These are phyloP conservation scores for Nicotiana tabacum DNA, from an alignment of 257 asterid species.

Conservation along the genomic window DNA sequence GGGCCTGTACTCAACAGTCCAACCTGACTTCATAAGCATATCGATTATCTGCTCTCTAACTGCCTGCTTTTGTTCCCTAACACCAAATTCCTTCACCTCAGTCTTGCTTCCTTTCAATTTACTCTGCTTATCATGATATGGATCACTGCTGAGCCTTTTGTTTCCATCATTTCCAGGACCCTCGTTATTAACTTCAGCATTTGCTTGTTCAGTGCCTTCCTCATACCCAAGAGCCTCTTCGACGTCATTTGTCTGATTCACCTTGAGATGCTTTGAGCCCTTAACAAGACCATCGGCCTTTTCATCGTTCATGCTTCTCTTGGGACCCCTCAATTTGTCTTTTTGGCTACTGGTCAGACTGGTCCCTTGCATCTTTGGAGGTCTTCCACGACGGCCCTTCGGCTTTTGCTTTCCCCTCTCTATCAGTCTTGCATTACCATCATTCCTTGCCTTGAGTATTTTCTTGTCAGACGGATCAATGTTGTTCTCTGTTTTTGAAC, in stretches of 20 bases:
- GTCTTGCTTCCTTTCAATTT: conserved; percentile 4
- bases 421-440: conserved; percentile 9
- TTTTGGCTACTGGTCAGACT: conserved; percentile 7
- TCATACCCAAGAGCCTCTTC: not conserved
- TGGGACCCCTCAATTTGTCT: conserved; percentile 3
- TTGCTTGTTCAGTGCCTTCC: not conserved
- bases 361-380: conserved; percentile 21
- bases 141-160: conserved; percentile 15
- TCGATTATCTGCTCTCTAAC: conserved; percentile 63
- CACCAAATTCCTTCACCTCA: conserved; percentile 39
- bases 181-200: not conserved
- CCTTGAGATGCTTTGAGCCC: conserved; percentile 13
- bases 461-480: conserved; percentile 4
- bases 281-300: conserved; percentile 13
- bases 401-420: conserved; percentile 7
- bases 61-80: conserved; percentile 55
- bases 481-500: conserved; percentile 13
- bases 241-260: not conserved
- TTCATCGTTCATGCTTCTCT: conserved; percentile 6
- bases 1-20: conserved; percentile 73
- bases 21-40: conserved; percentile 68
- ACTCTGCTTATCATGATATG: conserved; percentile 12
- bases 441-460: not conserved
- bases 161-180: conserved; percentile 12
- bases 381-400: conserved; percentile 34